Percentiles rank a stretch among this genome's conserved stretches.
phyloP scores from a whole-genome alignment of 805 yeast genomes.

The Cyberlindnera sargentensis region DNA sequence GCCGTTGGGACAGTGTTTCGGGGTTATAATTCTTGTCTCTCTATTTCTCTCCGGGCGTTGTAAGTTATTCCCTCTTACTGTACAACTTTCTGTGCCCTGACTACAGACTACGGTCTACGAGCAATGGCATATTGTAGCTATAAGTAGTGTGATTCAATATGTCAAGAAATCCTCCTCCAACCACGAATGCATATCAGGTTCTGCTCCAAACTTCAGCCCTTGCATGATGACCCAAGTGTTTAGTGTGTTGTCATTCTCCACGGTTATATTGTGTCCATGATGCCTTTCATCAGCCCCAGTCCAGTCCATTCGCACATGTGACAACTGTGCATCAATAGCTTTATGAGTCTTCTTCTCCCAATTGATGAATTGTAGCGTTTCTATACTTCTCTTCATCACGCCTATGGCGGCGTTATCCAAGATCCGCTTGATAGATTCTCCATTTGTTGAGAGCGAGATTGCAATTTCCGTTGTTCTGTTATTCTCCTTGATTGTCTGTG shows the following conservation, averaged over 20 bases:
- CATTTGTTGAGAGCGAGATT: slow-evolving; percentile 16
- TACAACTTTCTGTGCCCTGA: too few relatives aligned
- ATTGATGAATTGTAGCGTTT: slow-evolving; percentile 15
- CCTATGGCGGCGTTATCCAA: slow-evolving; percentile 17
- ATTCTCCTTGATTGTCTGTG: background rate
- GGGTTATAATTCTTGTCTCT: too few relatives aligned
- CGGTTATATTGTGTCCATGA: too few relatives aligned
- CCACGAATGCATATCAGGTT: background rate
- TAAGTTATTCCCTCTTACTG: too few relatives aligned
- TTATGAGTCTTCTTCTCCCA: slow-evolving; percentile 8
- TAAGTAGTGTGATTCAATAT: too few relatives aligned
- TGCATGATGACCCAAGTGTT: slow-evolving; percentile 1
- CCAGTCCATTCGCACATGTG: too few relatives aligned
- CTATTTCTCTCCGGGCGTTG: too few relatives aligned
- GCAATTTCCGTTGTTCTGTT: slow-evolving; percentile 13
- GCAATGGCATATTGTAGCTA: too few relatives aligned
- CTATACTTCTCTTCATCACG: slow-evolving; percentile 17
- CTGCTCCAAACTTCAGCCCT: slow-evolving; percentile 1
- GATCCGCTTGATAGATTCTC: slow-evolving; percentile 19
- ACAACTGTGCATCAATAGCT: background rate
- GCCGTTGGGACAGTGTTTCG: too few relatives aligned
- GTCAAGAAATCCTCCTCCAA: background rate
- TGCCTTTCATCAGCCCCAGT: too few relatives aligned
- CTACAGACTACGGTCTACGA: too few relatives aligned
- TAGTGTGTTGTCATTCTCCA: too few relatives aligned